These are phyloP conservation scores for Begonia masoniana DNA, from an alignment of 306 rosid species.

Conservation along the genomic window DNA sequence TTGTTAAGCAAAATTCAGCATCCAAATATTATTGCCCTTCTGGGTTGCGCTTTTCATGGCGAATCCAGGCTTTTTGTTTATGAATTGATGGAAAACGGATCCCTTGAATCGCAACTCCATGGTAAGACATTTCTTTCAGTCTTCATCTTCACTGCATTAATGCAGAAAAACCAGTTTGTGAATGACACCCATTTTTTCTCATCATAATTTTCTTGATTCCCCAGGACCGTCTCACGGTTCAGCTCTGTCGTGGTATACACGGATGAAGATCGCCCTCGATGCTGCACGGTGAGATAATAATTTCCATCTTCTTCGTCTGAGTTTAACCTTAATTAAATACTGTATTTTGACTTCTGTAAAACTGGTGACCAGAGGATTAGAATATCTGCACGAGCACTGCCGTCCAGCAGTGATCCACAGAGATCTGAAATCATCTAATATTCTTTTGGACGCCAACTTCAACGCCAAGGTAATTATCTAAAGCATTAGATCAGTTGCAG, in stretches of 20 bases:
- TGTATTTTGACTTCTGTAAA: conserved; percentile 14
- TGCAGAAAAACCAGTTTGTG: too few species aligned
- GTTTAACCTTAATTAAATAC: neutral
- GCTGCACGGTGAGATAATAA: conserved; percentile 52
- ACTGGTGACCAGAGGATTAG: conserved; percentile 72
- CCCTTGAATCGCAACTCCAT: conserved; percentile 70
- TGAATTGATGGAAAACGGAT: conserved; percentile 86
- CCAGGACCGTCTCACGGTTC: conserved; percentile 79
- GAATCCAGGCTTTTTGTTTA: conserved; percentile 50
- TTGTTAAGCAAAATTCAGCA: conserved; percentile 68
- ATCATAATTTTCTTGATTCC: neutral
- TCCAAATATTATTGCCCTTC: conserved; percentile 56
- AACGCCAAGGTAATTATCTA: conserved; percentile 60
- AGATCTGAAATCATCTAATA: conserved; percentile 93
- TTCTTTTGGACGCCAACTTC: conserved; percentile 85
- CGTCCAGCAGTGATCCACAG: conserved; percentile 77
- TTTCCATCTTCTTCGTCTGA: neutral
- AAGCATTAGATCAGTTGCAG: too few species aligned
- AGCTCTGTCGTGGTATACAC: conserved; percentile 71
- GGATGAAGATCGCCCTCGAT: conserved; percentile 96
- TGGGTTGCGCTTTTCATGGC: conserved; percentile 56
- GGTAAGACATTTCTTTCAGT: conserved; percentile 33
- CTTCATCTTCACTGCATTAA: too few species aligned
- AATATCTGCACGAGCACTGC: conserved; percentile 83
- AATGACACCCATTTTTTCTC: too few species aligned